Percentiles rank a stretch among this genome's conserved stretches.
Conservation (phyloP, 768 basidiomycete genomes). For the Russula griseocarnosa region DNA sequence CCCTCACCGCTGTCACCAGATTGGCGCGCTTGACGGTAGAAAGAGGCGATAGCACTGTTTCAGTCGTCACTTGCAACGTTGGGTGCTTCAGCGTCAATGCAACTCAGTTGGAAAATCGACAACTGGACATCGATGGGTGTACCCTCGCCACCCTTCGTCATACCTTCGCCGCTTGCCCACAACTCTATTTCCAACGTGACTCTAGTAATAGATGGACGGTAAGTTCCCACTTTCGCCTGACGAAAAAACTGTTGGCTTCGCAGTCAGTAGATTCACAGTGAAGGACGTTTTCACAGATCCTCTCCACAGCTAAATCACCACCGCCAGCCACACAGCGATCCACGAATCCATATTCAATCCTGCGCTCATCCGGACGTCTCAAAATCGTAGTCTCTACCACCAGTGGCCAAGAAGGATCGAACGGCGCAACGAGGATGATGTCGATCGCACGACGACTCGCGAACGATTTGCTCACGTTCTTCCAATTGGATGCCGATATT, state of each 20-base stretch:
- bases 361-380: conserved; percentile 52
- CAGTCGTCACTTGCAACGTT: conserved; percentile 33
- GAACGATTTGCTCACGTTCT: conserved; percentile 62
- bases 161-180: not conserved
- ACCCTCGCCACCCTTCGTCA: conserved; percentile 1
- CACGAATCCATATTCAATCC: conserved; percentile 51
- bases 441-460: conserved; percentile 63
- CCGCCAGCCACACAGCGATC: conserved; percentile 17
- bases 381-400: conserved; percentile 49
- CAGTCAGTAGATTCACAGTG: not conserved
- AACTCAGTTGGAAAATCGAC: conserved; percentile 16
- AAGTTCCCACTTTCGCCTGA: not conserved
- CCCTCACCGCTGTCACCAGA: conserved; percentile 30
- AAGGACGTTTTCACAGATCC: not conserved
- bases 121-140: conserved; percentile 15
- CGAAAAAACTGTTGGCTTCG: not conserved
- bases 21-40: conserved; percentile 40
- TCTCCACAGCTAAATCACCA: not conserved
- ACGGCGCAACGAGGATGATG: conserved; percentile 38
- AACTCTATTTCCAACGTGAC: conserved; percentile 1
- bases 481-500: conserved; percentile 66
- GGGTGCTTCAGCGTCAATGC: conserved; percentile 25
- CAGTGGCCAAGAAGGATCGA: conserved; percentile 14
- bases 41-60: not conserved
- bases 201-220: conserved; percentile 17